Conservation (phyloP, 257 asterid genomes). For the Solanum sejunctum region DNA sequence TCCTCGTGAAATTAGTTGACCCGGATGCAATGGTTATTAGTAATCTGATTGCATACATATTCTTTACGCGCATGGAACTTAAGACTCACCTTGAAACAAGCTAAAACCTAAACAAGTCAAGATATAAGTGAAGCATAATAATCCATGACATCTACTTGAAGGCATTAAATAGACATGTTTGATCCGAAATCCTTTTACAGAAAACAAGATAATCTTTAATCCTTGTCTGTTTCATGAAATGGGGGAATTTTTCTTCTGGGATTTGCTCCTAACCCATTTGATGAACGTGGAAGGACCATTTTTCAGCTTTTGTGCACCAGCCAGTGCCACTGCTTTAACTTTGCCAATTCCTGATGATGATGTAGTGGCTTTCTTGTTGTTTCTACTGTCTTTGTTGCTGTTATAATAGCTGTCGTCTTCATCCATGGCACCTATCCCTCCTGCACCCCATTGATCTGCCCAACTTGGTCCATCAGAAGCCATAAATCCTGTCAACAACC, state of each 20-base stretch:
- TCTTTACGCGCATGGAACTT: not conserved
- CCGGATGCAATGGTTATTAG: not conserved
- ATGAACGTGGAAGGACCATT: constrained; percentile 41
- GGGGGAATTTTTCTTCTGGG: constrained; percentile 37
- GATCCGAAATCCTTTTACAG: not conserved
- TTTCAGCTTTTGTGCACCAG: constrained; percentile 58
- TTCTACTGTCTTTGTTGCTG: constrained; percentile 24
- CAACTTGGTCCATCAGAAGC: constrained; percentile 66
- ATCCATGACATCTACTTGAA: not conserved
- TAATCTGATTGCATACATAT: not conserved
- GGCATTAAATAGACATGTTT: not conserved
- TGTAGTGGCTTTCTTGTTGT: constrained; percentile 16
- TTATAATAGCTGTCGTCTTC: constrained; percentile 20
- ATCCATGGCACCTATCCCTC: constrained; percentile 71
- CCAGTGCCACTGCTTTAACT: constrained; percentile 48
- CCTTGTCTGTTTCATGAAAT: constrained; percentile 19
- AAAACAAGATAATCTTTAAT: not conserved
- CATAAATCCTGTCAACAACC: constrained; percentile 19
- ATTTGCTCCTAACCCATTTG: constrained; percentile 66
- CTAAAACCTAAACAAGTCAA: not conserved
- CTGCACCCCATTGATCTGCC: constrained; percentile 99
- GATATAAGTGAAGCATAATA: not conserved
- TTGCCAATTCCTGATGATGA: constrained; percentile 42
- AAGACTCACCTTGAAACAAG: not conserved
- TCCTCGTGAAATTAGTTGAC: not conserved